Percentiles rank a stretch among this genome's conserved stretches.
These are phyloP conservation scores for Passalora sequoiae DNA, from an alignment of 2,329 filamentous ascomycete species.

Conservation along the genomic window DNA sequence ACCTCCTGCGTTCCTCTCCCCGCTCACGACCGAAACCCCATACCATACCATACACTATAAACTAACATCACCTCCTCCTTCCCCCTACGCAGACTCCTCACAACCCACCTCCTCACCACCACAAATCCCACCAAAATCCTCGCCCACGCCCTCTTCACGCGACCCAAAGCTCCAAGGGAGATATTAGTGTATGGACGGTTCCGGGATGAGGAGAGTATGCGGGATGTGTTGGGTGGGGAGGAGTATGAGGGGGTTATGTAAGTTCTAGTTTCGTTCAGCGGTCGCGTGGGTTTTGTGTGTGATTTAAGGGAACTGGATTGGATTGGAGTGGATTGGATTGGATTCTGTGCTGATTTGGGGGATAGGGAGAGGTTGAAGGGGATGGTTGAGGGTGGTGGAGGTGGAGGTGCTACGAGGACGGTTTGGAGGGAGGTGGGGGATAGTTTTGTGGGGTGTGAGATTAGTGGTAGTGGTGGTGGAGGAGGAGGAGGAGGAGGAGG, in stretches of 20 bases:
- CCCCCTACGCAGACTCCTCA: neutral
- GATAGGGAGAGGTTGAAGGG: slow-evolving; percentile 16
- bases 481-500: no score
- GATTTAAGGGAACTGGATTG: no score
- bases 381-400: slow-evolving; percentile 9
- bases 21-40: no score
- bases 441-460: slow-evolving; percentile 24
- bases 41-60: no score
- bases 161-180: slow-evolving; percentile 25
- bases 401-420: slow-evolving; percentile 19
- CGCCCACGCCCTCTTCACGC: slow-evolving; percentile 26
- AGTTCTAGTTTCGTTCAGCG: no score
- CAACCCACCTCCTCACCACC: slow-evolving; percentile 15
- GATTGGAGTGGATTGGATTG: no score
- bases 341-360: no score
- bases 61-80: slow-evolving; percentile 13
- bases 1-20: no score
- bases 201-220: slow-evolving; percentile 15
- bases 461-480: slow-evolving; percentile 9
- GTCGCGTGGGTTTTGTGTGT: no score
- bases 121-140: slow-evolving; percentile 22
- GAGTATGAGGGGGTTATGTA: slow-evolving; percentile 23
- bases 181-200: slow-evolving; percentile 26
- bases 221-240: slow-evolving; percentile 15
- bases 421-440: slow-evolving; percentile 29